A percentile compares a stretch with the other conserved stretches of the same genome.
These are phyloP conservation scores for Secale cereale DNA, from an alignment of 176 grass and related monocot genomes.

Conservation along the genomic window DNA sequence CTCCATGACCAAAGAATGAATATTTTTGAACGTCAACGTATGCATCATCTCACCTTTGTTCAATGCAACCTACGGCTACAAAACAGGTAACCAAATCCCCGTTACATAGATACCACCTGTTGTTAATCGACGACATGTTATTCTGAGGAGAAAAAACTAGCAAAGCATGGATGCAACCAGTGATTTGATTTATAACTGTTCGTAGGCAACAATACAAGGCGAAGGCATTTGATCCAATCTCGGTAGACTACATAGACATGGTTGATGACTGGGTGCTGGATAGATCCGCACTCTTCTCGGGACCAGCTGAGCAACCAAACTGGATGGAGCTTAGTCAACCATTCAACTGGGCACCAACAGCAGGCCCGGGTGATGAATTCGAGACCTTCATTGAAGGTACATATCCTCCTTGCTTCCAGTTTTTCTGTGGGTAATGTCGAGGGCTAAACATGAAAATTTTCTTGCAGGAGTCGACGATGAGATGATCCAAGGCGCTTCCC, in stretches of 20 bases:
- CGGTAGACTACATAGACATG: constrained; percentile 62
- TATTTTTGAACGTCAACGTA: constrained; percentile 71
- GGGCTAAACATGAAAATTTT: not conserved
- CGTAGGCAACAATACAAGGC: constrained; percentile 50
- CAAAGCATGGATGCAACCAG: not conserved
- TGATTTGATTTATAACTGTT: constrained; percentile 10
- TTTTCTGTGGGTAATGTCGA: not conserved
- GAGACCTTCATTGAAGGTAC: constrained; percentile 81
- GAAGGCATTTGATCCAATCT: constrained; percentile 75
- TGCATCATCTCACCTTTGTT: constrained; percentile 77
- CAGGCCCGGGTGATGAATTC: constrained; percentile 49
- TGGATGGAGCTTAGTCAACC: constrained; percentile 76
- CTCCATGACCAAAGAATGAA: constrained; percentile 75
- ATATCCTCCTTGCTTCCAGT: constrained; percentile 4
- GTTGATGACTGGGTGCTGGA: constrained; percentile 86
- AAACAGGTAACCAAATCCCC: constrained; percentile 53
- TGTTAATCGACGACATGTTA: not conserved
- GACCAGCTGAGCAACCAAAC: constrained; percentile 42
- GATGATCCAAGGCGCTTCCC: constrained; percentile 70
- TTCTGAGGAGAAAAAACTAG: not conserved
- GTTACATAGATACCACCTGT: not conserved
- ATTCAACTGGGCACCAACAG: constrained; percentile 16
- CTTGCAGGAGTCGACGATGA: constrained; percentile 73
- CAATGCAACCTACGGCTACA: constrained; percentile 88
- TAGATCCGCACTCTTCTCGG: constrained; percentile 44